Evolutionary conservation across 225 moss, liverwort and hornwort genomes (phyloP), one percentile per base, ranked within the genome.

Genomic region (Takakia lepidozioides): DNA sequence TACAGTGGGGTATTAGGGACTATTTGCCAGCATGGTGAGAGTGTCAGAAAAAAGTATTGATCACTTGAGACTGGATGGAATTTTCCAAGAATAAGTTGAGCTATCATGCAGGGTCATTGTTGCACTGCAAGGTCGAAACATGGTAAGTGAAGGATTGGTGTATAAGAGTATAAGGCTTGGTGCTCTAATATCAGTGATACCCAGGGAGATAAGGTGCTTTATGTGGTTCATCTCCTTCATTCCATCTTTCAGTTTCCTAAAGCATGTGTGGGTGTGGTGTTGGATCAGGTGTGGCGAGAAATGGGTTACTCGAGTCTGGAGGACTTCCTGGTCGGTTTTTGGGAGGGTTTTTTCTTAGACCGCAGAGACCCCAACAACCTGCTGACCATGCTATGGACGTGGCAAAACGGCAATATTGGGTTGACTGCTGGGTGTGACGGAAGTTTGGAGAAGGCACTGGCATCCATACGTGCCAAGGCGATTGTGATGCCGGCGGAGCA

Each of bases 231-330:
- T 43, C 18, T 21, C 9, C 19, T 20, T 22, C 3, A 20, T 19
- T 7, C 10, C 10, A 22, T 43, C 21, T 21, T 19, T 1, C 10
- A 8, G 15, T 46, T 46, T n/a, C n/a, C n/a, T n/a, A n/a, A n/a
- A n/a, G n/a, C n/a, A n/a, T n/a, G n/a, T n/a, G n/a, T n/a, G n/a
- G n/a, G n/a, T n/a, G n/a, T n/a, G n/a, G n/a, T n/a, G n/a, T n/a
- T 32, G 32, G 43, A 57, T 27, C 67, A 82, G 82, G 49, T 67
- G 25, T 82, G 77, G 82, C 60, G 77, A 62, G 82, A 76, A 55
- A 70, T 82, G 51, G 82, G 77, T 16, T 82, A 77, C 73, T 69
- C 77, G 38, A 82, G 76, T 62, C 59, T 82, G 56, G 82, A 82
- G 44, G 82, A 82, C 52, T 77, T 77, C 49, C 41, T 82, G 56